phyloP scores from a whole-genome alignment of 2,329 filamentous ascomycete species.

The Pezicula carpinea region DNA sequence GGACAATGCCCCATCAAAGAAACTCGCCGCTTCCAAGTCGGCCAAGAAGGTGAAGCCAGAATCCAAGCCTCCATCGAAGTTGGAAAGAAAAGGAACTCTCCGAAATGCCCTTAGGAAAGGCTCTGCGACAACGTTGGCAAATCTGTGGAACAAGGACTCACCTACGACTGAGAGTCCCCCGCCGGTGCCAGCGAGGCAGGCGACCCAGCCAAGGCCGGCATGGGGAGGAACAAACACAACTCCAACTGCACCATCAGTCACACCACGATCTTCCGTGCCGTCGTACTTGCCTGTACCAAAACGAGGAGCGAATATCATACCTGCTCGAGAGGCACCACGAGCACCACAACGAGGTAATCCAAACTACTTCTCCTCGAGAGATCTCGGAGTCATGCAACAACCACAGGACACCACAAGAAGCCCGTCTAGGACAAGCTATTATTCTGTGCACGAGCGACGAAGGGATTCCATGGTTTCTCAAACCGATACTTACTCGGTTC shows the following conservation, averaged over 20 bases:
- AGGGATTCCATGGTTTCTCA: slow-evolving; percentile 52
- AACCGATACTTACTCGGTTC: slow-evolving; percentile 50
- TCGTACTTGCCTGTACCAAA: slow-evolving; percentile 28
- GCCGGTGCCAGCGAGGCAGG: slow-evolving; percentile 17
- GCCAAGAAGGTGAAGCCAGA: slow-evolving; percentile 28
- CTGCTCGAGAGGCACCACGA: slow-evolving; percentile 31
- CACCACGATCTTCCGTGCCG: slow-evolving; percentile 18
- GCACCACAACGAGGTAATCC: slow-evolving; percentile 33
- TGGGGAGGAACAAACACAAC: slow-evolving; percentile 20
- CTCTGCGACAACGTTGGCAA: slow-evolving; percentile 41
- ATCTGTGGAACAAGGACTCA: slow-evolving; percentile 45
- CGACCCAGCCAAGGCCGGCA: slow-evolving; percentile 20
- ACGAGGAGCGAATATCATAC: slow-evolving; percentile 28
- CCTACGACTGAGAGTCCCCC: slow-evolving; percentile 9
- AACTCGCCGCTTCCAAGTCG: slow-evolving; percentile 20
- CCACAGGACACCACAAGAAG: slow-evolving; percentile 26
- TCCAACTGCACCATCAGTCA: slow-evolving; percentile 12
- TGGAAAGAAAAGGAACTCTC: slow-evolving; percentile 41
- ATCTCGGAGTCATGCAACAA: slow-evolving; percentile 26
- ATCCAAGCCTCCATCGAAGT: slow-evolving; percentile 21
- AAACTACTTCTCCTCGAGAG: slow-evolving; percentile 35
- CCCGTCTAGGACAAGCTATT: slow-evolving; percentile 43
- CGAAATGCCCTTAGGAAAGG: slow-evolving; percentile 49
- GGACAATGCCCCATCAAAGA: slow-evolving; percentile 17
- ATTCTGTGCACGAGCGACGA: slow-evolving; percentile 46